phyloP scores from a whole-genome alignment of 148 eudicot genomes.

The Cornus suecica region DNA sequence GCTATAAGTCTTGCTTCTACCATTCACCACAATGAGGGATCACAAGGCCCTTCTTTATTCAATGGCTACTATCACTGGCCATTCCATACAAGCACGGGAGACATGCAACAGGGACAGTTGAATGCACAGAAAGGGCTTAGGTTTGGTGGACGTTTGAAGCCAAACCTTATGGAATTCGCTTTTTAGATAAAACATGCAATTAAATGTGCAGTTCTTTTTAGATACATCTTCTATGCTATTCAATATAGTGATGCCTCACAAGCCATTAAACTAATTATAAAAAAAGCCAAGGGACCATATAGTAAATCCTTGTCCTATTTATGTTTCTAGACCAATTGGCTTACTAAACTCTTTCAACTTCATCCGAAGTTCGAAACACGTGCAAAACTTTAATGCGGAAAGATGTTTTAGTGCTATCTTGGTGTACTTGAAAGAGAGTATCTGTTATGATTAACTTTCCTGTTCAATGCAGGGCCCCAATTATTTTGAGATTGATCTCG shows the following conservation, averaged over 20 bases:
- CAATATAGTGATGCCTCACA: not conserved
- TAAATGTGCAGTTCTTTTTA: not conserved
- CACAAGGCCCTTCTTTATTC: not conserved
- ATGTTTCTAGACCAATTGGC: too few species aligned
- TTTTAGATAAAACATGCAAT: not conserved
- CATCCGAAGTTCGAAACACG: too few species aligned
- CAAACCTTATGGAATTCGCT: not conserved
- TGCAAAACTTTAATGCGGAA: too few species aligned
- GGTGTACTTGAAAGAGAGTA: not conserved
- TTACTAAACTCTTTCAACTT: too few species aligned
- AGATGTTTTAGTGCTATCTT: too few species aligned
- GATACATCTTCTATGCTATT: not conserved
- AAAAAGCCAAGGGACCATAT: too few species aligned
- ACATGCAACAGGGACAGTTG: not conserved
- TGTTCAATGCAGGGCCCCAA: conserved; percentile 52
- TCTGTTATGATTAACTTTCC: not conserved
- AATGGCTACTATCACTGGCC: not conserved
- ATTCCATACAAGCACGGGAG: not conserved
- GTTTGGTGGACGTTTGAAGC: not conserved
- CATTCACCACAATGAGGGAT: not conserved
- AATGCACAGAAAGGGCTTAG: not conserved
- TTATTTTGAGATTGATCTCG: conserved; percentile 88
- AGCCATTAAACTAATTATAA: not conserved
- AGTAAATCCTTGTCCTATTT: too few species aligned
- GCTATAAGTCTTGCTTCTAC: not conserved